Evolutionary conservation across 306 rosid genomes (phyloP), one percentile per base, ranked within the genome.

Genomic region (Quercus agrifolia): DNA sequence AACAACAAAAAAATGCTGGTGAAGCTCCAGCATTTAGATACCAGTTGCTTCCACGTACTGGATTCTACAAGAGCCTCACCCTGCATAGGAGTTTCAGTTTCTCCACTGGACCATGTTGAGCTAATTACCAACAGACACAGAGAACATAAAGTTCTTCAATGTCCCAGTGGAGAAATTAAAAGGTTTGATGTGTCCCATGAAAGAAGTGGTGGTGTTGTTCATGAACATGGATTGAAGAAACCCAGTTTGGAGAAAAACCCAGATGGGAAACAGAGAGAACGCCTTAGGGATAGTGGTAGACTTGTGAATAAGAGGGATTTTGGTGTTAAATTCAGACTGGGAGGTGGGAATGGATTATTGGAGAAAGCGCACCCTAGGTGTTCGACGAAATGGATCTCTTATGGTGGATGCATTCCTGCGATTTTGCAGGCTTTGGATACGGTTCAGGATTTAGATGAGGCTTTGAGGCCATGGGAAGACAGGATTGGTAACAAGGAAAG

Each of bases 331-430:
- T 71, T 70, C 5, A 4, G 7, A 5, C 0, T 2, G 12, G 67
- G 56, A 2, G 6, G 20, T 33, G 77, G 70, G 2, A 70, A 64
- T 63, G 79, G 74, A n/a, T 73, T 15, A 44, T 79, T 38, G 75
- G 77, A 72, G 71, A 90, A 88, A 66, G 74, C 70, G 94, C 97
- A 74, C 68, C 0, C 91, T 83, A 87, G 17, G 82, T 87, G 94
- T 91, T 93, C 88, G 93, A 85, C 57, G 83, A 91, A 91, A 90
- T 73, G 93, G 81, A 75, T 74, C 28, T 30, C 66, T 25, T 82
- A 94, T 31, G 86, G 92, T 28, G 98, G 94, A 13, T 80, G 93
- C 49, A 70, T 91, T 80, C 93, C 92, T 15, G 86, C 91, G 11
- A 82, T 93, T 57, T 74, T 93, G 72, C 80, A 77, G 11, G 92